Evolutionary conservation across 2,329 filamentous ascomycete species (phyloP).

Genomic region (Aspergillus alliaceus): DNA sequence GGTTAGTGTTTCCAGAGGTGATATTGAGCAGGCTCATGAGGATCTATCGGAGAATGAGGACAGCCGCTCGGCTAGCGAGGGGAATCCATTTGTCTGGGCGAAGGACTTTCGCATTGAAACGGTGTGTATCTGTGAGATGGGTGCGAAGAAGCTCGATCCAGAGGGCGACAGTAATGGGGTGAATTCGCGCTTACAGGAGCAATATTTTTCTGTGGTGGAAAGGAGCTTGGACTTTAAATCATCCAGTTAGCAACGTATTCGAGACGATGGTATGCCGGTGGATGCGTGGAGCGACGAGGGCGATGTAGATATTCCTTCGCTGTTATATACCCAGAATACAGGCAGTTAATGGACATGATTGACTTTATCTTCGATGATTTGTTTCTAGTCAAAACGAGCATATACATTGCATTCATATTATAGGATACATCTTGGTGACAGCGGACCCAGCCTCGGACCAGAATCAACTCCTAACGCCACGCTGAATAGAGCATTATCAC

Average conservation of each 20-base stretch:
- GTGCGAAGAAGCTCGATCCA: slow-evolving; percentile 66
- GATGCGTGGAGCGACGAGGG: background rate
- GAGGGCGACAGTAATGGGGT: slow-evolving; percentile 37
- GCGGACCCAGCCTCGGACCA: background rate
- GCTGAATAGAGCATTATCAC: slow-evolving; percentile 39
- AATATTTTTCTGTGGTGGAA: slow-evolving; percentile 53
- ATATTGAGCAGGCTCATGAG: background rate
- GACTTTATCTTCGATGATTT: too few relatives aligned
- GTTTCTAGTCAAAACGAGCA: background rate
- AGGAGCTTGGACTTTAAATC: slow-evolving; percentile 24
- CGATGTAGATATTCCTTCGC: background rate
- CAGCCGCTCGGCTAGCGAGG: background rate
- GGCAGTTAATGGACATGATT: background rate
- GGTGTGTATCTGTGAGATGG: slow-evolving; percentile 83
- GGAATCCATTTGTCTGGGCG: slow-evolving; percentile 66
- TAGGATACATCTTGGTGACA: background rate
- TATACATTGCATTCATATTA: background rate
- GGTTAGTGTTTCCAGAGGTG: background rate
- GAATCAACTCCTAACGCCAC: slow-evolving; percentile 20
- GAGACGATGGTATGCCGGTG: background rate
- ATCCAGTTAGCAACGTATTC: background rate
- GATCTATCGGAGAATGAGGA: background rate
- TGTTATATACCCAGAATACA: background rate
- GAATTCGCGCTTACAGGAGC: slow-evolving; percentile 50
- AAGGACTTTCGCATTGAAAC: slow-evolving; percentile 65